These are phyloP conservation scores for Saturnispora quitensis DNA, from an alignment of 805 yeast species.

Conservation along the genomic window DNA sequence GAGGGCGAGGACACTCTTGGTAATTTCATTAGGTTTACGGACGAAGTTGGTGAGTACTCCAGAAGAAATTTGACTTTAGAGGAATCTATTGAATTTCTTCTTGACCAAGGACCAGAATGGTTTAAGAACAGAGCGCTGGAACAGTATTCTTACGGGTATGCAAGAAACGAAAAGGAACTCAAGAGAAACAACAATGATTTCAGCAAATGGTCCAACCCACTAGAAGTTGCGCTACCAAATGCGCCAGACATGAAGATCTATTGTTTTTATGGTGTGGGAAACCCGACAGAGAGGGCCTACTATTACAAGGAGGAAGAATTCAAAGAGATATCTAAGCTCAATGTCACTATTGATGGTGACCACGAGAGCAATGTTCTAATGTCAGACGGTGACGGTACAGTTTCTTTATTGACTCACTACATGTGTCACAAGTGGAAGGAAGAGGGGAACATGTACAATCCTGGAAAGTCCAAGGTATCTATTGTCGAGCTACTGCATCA, in stretches of 20 bases:
- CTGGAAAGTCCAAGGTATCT: slow-evolving; percentile 63
- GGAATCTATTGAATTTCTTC: slow-evolving; percentile 58
- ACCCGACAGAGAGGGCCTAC: slow-evolving; percentile 92
- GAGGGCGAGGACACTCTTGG: slow-evolving; percentile 43
- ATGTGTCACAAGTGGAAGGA: slow-evolving; percentile 84
- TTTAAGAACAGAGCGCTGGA: slow-evolving; percentile 52
- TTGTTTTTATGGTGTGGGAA: slow-evolving; percentile 94
- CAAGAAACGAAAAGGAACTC: slow-evolving; percentile 52
- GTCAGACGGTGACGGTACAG: slow-evolving; percentile 96
- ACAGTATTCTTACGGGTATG: slow-evolving; percentile 74
- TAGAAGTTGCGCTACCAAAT: slow-evolving; percentile 83
- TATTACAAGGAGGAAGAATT: slow-evolving; percentile 65
- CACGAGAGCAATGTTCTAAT: slow-evolving; percentile 59
- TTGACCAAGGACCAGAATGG: slow-evolving; percentile 69
- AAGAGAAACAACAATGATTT: slow-evolving; percentile 57
- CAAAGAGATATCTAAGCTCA: slow-evolving; percentile 42
- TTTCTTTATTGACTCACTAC: slow-evolving; percentile 74
- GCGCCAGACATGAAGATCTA: slow-evolving; percentile 88
- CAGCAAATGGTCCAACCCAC: slow-evolving; percentile 87
- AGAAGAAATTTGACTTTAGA: slow-evolving; percentile 50
- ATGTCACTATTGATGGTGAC: slow-evolving; percentile 63
- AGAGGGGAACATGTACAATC: slow-evolving; percentile 66
- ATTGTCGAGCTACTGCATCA: slow-evolving; percentile 88
- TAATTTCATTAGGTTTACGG: slow-evolving; percentile 57
- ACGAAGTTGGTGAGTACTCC: slow-evolving; percentile 35